A percentile compares a stretch with the other conserved stretches of the same genome.
phyloP scores from a whole-genome alignment of 2,329 filamentous ascomycete species.

The Hirsutella minnesotensis region DNA sequence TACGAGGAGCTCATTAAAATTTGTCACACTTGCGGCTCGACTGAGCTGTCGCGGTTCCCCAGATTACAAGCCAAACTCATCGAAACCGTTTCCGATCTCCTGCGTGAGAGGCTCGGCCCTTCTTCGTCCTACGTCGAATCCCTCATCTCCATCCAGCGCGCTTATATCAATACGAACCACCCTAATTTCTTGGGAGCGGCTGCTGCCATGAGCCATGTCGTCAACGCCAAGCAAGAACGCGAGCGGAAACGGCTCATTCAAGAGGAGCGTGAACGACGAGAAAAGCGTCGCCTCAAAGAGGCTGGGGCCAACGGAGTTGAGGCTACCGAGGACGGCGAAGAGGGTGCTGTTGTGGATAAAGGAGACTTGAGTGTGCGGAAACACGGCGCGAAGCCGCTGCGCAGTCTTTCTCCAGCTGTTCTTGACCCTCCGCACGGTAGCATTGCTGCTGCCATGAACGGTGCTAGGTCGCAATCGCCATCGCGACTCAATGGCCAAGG shows the following conservation, averaged over 20 bases:
- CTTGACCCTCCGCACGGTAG: conserved; percentile 52
- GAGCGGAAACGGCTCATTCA: conserved; percentile 71
- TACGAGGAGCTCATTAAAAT: conserved; percentile 99
- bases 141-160: conserved; percentile 90
- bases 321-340: conserved; percentile 54
- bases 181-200: conserved; percentile 96
- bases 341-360: conserved; percentile 34
- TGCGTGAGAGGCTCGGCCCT: conserved; percentile 84
- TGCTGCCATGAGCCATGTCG: conserved; percentile 94
- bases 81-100: conserved; percentile 90
- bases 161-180: conserved; percentile 99
- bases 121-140: conserved; percentile 89
- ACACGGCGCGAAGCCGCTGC: conserved; percentile 30
- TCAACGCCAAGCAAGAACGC: conserved; percentile 86
- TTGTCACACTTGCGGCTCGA: conserved; percentile 94
- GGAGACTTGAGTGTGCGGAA: conserved; percentile 35
- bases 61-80: conserved; percentile 93
- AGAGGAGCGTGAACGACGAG: conserved; percentile 77
- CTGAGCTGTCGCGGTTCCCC: conserved; percentile 83
- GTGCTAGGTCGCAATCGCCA: conserved; percentile 26
- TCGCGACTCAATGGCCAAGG: conserved; percentile 48
- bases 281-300: conserved; percentile 74
- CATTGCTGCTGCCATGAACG: conserved; percentile 57
- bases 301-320: conserved; percentile 68
- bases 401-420: conserved; percentile 76